Percentiles rank a stretch among this genome's conserved stretches.
Evolutionary conservation across 768 basidiomycete genomes (phyloP).

Genomic region (Pleurotus sapidus): DNA sequence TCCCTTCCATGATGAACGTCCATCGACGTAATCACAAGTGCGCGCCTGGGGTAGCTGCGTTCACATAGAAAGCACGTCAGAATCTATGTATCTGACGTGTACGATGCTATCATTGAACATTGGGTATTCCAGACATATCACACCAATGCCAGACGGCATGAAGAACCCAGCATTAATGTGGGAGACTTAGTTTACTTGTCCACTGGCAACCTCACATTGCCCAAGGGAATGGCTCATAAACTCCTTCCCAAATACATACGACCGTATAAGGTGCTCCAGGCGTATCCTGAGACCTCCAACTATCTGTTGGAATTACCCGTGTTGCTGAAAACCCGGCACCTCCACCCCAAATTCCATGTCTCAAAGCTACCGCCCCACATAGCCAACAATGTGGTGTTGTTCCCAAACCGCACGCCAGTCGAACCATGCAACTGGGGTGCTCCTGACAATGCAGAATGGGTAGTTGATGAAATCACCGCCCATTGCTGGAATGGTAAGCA

Average conservation of each 20-base stretch:
- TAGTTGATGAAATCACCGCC: constrained; percentile 30
- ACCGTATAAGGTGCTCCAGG: constrained; percentile 27
- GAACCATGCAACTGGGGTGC: constrained; percentile 34
- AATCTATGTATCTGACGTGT: no score
- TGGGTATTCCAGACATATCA: no score
- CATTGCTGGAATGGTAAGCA: constrained; percentile 15
- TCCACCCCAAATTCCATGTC: constrained; percentile 34
- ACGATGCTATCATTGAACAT: no score
- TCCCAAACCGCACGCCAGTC: constrained; percentile 24
- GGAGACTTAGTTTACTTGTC: no score
- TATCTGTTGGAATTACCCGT: constrained; percentile 25
- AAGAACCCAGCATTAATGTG: no score
- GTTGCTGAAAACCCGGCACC: constrained; percentile 17
- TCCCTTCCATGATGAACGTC: constrained; percentile 17
- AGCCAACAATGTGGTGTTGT: constrained; percentile 27
- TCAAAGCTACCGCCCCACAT: constrained; percentile 23
- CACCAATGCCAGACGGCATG: no score
- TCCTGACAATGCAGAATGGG: constrained; percentile 29
- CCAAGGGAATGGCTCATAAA: constrained; percentile 28
- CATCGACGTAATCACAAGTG: no score
- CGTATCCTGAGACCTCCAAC: constrained; percentile 16
- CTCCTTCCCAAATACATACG: constrained; percentile 35
- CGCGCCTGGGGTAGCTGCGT: no score
- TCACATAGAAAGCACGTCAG: no score
- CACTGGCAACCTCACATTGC: constrained; percentile 28